Evolutionary conservation across 192 early-diverging fungal genomes (phyloP).

Genomic region (Kickxella alabastrina): DNA sequence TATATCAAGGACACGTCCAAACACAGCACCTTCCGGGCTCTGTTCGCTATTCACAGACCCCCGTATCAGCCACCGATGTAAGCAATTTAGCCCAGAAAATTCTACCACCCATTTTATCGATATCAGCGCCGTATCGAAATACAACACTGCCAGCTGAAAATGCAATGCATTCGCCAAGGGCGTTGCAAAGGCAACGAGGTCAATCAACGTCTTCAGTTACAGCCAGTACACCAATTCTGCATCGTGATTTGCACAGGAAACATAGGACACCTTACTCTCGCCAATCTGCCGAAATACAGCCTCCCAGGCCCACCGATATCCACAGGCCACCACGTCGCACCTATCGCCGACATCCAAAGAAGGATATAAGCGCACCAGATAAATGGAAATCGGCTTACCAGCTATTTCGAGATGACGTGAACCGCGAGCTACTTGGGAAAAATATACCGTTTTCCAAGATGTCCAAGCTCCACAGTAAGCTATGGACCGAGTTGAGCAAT

Average conservation of each 20-base stretch:
- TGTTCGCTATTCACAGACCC: too few relatives aligned
- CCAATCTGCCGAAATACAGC: constrained; percentile 6
- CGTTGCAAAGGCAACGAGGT: constrained; percentile 26
- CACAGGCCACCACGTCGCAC: constrained; percentile 27
- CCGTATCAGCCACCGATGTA: too few relatives aligned
- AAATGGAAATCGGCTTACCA: constrained; percentile 53
- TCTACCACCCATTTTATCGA: constrained; percentile 5
- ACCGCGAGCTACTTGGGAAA: constrained; percentile 40
- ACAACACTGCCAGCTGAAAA: constrained; percentile 5
- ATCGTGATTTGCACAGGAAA: constrained; percentile 28
- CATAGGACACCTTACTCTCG: constrained; percentile 27
- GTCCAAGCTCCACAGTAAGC: constrained; percentile 50
- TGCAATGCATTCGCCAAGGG: constrained; percentile 6
- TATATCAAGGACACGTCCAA: too few relatives aligned
- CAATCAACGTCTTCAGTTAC: constrained; percentile 32
- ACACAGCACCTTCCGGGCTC: too few relatives aligned
- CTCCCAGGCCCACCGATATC: constrained; percentile 17
- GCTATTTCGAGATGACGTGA: constrained; percentile 50
- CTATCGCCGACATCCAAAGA: constrained; percentile 48
- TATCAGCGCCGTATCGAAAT: constrained; percentile 14
- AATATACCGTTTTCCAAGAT: constrained; percentile 48
- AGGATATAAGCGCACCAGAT: constrained; percentile 45
- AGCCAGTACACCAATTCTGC: constrained; percentile 11
- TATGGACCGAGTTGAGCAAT: constrained; percentile 34
- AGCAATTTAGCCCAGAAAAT: not conserved